Conservation (phyloP, 768 basidiomycete genomes). For the Kwoniella newhampshirensis region DNA sequence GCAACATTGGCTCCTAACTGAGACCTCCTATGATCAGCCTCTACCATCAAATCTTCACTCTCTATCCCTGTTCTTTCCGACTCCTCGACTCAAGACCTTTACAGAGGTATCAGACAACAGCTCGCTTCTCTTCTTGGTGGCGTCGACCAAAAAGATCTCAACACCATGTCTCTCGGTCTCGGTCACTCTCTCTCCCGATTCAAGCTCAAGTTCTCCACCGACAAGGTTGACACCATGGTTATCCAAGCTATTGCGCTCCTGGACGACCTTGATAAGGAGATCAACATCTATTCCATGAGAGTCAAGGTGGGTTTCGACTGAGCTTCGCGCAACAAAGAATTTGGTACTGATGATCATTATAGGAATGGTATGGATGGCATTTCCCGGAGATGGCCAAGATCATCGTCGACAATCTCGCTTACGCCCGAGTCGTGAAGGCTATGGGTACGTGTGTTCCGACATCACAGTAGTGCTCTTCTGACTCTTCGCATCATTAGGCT, state of each 20-base stretch:
- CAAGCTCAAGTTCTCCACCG: constrained; percentile 99
- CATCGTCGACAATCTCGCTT: constrained; percentile 92
- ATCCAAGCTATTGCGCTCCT: constrained; percentile 96
- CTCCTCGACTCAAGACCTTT: constrained; percentile 71
- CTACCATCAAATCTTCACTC: constrained; percentile 88
- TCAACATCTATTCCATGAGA: constrained; percentile 99
- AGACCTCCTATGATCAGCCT: constrained; percentile 57
- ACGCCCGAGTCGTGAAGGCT: constrained; percentile 84
- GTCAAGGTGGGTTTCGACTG: constrained; percentile 70
- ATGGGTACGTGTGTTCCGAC: constrained; percentile 66
- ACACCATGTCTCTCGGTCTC: constrained; percentile 96
- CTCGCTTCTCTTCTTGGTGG: constrained; percentile 83
- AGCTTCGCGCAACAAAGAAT: background rate
- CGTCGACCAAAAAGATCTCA: constrained; percentile 64
- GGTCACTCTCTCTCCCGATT: constrained; percentile 96
- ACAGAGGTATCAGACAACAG: constrained; percentile 92
- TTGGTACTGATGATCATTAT: background rate
- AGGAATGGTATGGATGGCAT: constrained; percentile 99
- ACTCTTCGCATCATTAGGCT: constrained; percentile 59
- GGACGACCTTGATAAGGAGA: constrained; percentile 98
- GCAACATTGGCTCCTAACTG: background rate
- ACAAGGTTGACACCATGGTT: constrained; percentile 99
- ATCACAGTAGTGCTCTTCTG: background rate
- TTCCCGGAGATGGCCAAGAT: constrained; percentile 99
- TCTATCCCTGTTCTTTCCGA: constrained; percentile 75